A percentile compares a stretch with the other conserved stretches of the same genome.
Evolutionary conservation across 805 yeast genomes (phyloP).

Genomic region (Metschnikowia kofuensis): DNA sequence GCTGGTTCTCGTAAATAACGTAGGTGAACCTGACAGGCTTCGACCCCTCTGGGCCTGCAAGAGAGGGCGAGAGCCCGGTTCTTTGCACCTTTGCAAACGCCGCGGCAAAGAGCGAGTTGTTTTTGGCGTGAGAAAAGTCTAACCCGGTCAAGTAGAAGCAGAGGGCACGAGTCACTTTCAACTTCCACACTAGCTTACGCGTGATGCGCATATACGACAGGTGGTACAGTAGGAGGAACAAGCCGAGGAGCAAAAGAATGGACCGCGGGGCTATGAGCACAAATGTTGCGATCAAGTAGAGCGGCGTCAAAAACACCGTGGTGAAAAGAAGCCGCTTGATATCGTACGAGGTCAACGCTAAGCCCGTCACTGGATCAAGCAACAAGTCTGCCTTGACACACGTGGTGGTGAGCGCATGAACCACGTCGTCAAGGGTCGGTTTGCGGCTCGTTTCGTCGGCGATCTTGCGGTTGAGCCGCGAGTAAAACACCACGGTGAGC

Average conservation of each 20-base stretch:
- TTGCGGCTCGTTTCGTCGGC: slow-evolving; percentile 56
- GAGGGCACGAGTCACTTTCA: slow-evolving; percentile 63
- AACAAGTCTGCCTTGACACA: slow-evolving; percentile 75
- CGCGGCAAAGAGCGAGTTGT: slow-evolving; percentile 50
- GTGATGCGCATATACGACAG: slow-evolving; percentile 82
- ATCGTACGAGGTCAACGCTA: slow-evolving; percentile 75
- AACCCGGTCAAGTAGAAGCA: slow-evolving; percentile 86
- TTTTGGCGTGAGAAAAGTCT: slow-evolving; percentile 54
- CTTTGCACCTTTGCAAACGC: slow-evolving; percentile 53
- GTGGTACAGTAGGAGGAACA: slow-evolving; percentile 74
- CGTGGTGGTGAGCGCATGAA: slow-evolving; percentile 70
- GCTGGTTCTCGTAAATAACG: slow-evolving; percentile 89
- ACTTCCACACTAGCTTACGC: slow-evolving; percentile 81
- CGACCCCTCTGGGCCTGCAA: slow-evolving; percentile 11
- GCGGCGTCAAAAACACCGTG: slow-evolving; percentile 80
- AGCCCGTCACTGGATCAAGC: slow-evolving; percentile 71
- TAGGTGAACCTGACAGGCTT: slow-evolving; percentile 79
- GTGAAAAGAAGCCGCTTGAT: slow-evolving; percentile 78
- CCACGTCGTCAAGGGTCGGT: slow-evolving; percentile 85
- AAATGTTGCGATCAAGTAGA: slow-evolving; percentile 67
- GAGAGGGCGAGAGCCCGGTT: slow-evolving; percentile 11
- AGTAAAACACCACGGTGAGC: slow-evolving; percentile 56
- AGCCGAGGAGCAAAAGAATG: slow-evolving; percentile 56
- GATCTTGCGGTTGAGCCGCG: slow-evolving; percentile 54
- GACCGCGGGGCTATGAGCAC: slow-evolving; percentile 70